A percentile compares a stretch with the other conserved stretches of the same genome.
phyloP scores from a whole-genome alignment of 805 yeast genomes.

The Hanseniaspora hatyaiensis region DNA sequence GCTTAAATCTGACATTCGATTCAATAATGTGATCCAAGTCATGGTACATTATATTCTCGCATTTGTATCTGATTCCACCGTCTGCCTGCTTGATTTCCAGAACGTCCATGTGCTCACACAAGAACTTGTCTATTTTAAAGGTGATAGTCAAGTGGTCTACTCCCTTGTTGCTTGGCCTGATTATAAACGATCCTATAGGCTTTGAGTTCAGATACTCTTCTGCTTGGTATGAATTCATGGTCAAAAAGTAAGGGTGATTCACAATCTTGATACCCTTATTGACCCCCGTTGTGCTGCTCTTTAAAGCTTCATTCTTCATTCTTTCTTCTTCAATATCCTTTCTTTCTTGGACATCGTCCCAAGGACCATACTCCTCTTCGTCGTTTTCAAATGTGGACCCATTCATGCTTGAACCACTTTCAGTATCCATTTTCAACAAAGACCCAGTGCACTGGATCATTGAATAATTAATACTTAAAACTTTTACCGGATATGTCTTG shows the following conservation, averaged over 20 bases:
- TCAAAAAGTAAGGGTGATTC: slow-evolving; percentile 83
- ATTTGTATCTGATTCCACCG: slow-evolving; percentile 49
- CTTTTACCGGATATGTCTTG: slow-evolving; percentile 78
- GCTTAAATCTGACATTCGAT: slow-evolving; percentile 72
- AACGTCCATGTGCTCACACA: slow-evolving; percentile 85
- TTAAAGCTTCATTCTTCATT: slow-evolving; percentile 32
- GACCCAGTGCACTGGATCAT: slow-evolving; percentile 64
- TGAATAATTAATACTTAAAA: slow-evolving; percentile 60
- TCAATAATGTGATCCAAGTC: slow-evolving; percentile 91
- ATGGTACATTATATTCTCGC: slow-evolving; percentile 59
- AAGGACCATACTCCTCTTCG: slow-evolving; percentile 48
- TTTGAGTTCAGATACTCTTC: slow-evolving; percentile 84
- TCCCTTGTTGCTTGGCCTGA: slow-evolving; percentile 90
- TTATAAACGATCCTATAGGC: slow-evolving; percentile 81
- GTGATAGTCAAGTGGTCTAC: slow-evolving; percentile 80
- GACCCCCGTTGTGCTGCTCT: slow-evolving; percentile 24
- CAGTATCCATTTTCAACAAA: slow-evolving; percentile 53
- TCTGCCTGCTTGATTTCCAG: slow-evolving; percentile 57
- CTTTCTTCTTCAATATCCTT: slow-evolving; percentile 52
- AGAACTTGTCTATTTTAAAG: slow-evolving; percentile 86
- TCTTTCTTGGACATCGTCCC: slow-evolving; percentile 72
- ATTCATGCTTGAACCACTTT: slow-evolving; percentile 33
- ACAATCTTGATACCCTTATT: slow-evolving; percentile 60
- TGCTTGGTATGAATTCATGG: slow-evolving; percentile 76
- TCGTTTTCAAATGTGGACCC: slow-evolving; percentile 20